Evolutionary conservation across 2,329 filamentous ascomycete species (phyloP).

Genomic region (Nemania diffusa): DNA sequence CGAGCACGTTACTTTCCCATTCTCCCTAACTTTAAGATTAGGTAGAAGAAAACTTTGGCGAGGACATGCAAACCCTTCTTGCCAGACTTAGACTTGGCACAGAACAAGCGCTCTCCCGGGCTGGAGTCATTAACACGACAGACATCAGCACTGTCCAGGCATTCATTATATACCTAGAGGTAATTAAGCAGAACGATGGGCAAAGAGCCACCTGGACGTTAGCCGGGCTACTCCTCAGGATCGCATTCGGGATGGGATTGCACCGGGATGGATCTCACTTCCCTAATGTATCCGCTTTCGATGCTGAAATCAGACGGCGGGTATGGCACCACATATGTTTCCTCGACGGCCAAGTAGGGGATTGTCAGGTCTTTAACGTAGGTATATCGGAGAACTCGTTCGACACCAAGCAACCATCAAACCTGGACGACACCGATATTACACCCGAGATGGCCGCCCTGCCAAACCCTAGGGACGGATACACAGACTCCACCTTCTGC

Average conservation of each 20-base stretch:
- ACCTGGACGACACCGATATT: constrained; percentile 27
- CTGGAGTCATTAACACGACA: constrained; percentile 26
- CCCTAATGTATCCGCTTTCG: constrained; percentile 20
- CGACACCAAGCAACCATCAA: constrained; percentile 23
- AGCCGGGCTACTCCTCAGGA: constrained; percentile 14
- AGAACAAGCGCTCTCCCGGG: constrained; percentile 21
- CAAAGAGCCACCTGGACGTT: constrained; percentile 25
- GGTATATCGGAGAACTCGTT: constrained; percentile 20
- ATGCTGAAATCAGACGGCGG: constrained; percentile 21
- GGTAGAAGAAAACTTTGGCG: constrained; percentile 27
- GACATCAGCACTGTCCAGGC: constrained; percentile 23
- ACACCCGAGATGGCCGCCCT: constrained; percentile 16
- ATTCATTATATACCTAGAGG: constrained; percentile 23
- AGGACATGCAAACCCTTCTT: constrained; percentile 14
- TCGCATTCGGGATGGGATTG: constrained; percentile 22
- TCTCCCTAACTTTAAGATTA: neutral
- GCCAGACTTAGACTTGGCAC: constrained; percentile 16
- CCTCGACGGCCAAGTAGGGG: constrained; percentile 19
- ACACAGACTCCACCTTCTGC: constrained; percentile 20
- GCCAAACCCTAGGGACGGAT: constrained; percentile 14
- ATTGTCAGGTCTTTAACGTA: constrained; percentile 17
- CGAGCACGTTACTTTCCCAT: neutral
- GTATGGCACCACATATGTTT: constrained; percentile 28
- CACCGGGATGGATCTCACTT: constrained; percentile 24
- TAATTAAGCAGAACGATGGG: constrained; percentile 13